Base-by-base conservation (phyloP, 331 rosid species). In the Acacia pycnantha region DNA sequence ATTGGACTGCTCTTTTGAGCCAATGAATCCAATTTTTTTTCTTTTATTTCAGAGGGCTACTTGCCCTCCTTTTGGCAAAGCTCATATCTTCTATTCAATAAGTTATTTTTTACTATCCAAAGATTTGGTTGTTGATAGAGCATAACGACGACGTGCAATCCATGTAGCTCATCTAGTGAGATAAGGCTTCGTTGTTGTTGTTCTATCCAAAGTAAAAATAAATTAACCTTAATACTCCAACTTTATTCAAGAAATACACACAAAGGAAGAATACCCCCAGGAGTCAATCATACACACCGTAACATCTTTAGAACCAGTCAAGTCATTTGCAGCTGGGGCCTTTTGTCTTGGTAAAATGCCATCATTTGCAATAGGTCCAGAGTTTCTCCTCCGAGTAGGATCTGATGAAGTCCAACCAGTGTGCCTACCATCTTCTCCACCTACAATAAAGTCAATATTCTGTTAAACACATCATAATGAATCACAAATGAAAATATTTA, bases 401-500 rank as follows among this genome's bases (percentile, higher is more conserved):
- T 94, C 99, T 56, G 90, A 76, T n/a, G 90, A 75, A 40, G 91
- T 84, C 97, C 93, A 92, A 79, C 97, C 97, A 26, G 80, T 56
- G 79, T 88, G 88, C 86, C 97, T 88, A 79, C 88, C 89, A 24
- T 92, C 98, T 78, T 94, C 98, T 48, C 89, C 97, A 74, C 94
- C 99, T 95, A 70, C 87, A 72, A 84, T 56, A 82, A 82, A 73
- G 46, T 70, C 62, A 14, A 69, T 73, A 47, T 26, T 51, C 72
- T 64, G 40, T 84, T 65, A 66, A 70, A 44, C 1, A 33, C 65
- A 33, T 70, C 27, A 1, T n/a, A 69, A 48, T 16, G 14, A 81
- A 53, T 6, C 62, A 24, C 44, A 50, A 31, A 61, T 12, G 33
- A 67, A 43, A 64, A 70, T 59, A 61, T 12, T 12, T 26, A 46